Percentiles rank a stretch among this genome's conserved stretches.
Evolutionary conservation across 1,284 basidiomycete species (phyloP).

Genomic region (Farysia itapuensis): DNA sequence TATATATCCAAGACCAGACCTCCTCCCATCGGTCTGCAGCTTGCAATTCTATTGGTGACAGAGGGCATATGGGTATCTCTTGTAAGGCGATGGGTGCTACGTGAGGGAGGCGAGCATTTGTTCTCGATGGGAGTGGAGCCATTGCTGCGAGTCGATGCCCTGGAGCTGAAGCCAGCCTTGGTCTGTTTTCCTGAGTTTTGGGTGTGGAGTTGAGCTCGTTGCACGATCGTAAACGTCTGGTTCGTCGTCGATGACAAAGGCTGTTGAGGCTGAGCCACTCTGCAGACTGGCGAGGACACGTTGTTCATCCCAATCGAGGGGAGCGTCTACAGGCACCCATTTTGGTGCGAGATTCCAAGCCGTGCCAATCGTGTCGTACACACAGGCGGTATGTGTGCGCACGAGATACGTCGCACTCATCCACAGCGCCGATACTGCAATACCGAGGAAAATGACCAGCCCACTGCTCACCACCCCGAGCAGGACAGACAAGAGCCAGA

Average conservation of each 20-base stretch:
- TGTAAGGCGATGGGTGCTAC: no score
- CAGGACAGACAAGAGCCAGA: not conserved
- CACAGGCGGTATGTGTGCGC: slow-evolving; percentile 2
- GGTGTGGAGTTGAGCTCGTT: not conserved
- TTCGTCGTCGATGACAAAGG: slow-evolving; percentile 70
- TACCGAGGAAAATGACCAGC: slow-evolving; percentile 7
- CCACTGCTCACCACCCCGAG: not conserved
- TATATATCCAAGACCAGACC: no score
- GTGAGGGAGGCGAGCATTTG: no score
- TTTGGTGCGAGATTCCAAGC: slow-evolving; percentile 14
- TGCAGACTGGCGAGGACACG: not conserved
- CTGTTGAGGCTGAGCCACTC: not conserved
- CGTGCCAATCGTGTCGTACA: slow-evolving; percentile 21
- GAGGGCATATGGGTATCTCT: no score
- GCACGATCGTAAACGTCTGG: not conserved
- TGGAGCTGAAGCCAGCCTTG: slow-evolving; percentile 64
- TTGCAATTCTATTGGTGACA: no score
- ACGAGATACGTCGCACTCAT: slow-evolving; percentile 8
- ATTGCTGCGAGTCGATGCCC: slow-evolving; percentile 59
- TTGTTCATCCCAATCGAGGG: slow-evolving; percentile 6
- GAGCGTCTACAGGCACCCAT: slow-evolving; percentile 3
- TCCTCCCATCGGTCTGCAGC: no score
- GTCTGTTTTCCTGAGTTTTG: slow-evolving; percentile 65
- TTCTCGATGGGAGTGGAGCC: slow-evolving; percentile 7
- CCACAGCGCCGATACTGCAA: slow-evolving; percentile 66